These are phyloP conservation scores for Cydonia oblonga DNA, from an alignment of 331 rosid species.

Conservation along the genomic window DNA sequence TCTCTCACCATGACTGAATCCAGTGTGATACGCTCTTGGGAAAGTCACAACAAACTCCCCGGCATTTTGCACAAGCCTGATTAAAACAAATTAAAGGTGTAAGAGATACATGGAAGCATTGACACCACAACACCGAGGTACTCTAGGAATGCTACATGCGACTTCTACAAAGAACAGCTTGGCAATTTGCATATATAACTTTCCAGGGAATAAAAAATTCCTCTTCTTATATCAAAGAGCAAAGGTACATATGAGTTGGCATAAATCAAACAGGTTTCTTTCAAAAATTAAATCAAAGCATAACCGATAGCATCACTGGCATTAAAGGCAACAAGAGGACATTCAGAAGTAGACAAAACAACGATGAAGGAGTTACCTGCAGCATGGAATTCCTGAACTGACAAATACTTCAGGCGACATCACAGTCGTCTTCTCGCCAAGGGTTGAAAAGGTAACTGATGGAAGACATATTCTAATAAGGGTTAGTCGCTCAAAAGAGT, in stretches of 20 bases:
- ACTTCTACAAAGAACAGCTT: neutral
- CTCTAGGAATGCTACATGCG: constrained; percentile 1
- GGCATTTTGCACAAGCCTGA: constrained; percentile 91
- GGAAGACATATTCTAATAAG: constrained; percentile 5
- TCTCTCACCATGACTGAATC: constrained; percentile 90
- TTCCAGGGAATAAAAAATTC: neutral
- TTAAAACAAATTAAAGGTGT: constrained; percentile 21
- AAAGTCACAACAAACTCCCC: constrained; percentile 97
- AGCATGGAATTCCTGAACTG: constrained; percentile 81
- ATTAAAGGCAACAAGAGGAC: constrained; percentile 3
- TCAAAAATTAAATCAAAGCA: neutral
- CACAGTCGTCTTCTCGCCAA: constrained; percentile 93
- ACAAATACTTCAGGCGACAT: constrained; percentile 87
- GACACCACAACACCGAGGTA: neutral
- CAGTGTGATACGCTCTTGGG: constrained; percentile 96
- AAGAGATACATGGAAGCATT: constrained; percentile 16
- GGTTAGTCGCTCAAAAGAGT: neutral
- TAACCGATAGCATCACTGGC: constrained; percentile 16
- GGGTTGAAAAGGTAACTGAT: constrained; percentile 73
- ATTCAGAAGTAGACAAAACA: constrained; percentile 23
- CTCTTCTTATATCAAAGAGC: neutral
- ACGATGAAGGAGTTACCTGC: constrained; percentile 49
- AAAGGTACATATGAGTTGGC: constrained; percentile 12
- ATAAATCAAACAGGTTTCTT: neutral
- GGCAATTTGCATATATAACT: neutral